Conservation (phyloP, 177 flowering plant genomes). For the Vitis hybrid region DNA sequence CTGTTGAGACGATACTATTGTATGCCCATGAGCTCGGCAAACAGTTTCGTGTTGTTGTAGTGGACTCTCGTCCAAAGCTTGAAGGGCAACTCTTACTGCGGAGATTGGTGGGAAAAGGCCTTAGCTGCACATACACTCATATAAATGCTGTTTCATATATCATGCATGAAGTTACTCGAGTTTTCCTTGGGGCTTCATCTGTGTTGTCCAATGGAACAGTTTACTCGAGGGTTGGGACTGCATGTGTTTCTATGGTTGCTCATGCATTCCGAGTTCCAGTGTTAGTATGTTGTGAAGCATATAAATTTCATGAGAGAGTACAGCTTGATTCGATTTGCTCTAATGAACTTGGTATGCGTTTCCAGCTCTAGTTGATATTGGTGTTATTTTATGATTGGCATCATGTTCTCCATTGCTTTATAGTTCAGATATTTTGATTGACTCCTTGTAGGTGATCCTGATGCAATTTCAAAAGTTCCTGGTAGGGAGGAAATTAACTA, state of each 20-base stretch:
- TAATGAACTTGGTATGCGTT: slow-evolving; percentile 82
- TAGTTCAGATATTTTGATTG: slow-evolving; percentile 13
- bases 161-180: slow-evolving; percentile 93
- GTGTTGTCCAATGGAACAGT: slow-evolving; percentile 93
- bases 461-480: slow-evolving; percentile 65
- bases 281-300: slow-evolving; percentile 95
- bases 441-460: slow-evolving; percentile 71
- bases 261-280: slow-evolving; percentile 90
- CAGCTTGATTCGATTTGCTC: slow-evolving; percentile 97
- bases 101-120: slow-evolving; percentile 74
- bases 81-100: slow-evolving; percentile 81
- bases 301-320: slow-evolving; percentile 93
- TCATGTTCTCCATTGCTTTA: neutral
- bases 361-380: neutral
- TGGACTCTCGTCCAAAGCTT: slow-evolving; percentile 95
- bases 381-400: neutral
- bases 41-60: slow-evolving; percentile 82
- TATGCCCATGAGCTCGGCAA: slow-evolving; percentile 91
- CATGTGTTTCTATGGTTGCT: slow-evolving; percentile 96
- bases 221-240: slow-evolving; percentile 93
- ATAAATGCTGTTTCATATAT: slow-evolving; percentile 89
- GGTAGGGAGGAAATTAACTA: slow-evolving; percentile 68
- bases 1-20: slow-evolving; percentile 76
- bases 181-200: slow-evolving; percentile 88
- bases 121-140: slow-evolving; percentile 88